Evolutionary conservation across 306 rosid species (phyloP).

Genomic region (Styphnolobium japonicum): DNA sequence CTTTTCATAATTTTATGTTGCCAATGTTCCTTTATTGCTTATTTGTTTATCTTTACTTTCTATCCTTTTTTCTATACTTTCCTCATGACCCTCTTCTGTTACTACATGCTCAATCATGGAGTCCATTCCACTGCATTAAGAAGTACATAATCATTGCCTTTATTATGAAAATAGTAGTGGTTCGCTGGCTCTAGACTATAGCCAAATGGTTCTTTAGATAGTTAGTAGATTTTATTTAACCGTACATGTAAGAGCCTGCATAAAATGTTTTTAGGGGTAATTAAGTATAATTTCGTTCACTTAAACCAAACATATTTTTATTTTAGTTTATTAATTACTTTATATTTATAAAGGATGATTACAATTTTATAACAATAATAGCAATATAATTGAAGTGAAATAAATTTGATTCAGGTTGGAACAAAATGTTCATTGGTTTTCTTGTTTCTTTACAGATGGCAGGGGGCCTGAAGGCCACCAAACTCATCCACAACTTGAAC

Average conservation of each 20-base stretch:
- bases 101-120: not conserved
- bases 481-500: slow-evolving; percentile 8
- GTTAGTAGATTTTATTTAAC: not conserved
- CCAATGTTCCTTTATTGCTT: not conserved
- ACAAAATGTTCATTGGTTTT: no score
- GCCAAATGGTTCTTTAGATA: not conserved
- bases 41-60: not conserved
- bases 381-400: no score
- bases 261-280: no score
- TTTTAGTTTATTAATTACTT: no score
- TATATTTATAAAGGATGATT: no score
- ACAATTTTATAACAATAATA: no score
- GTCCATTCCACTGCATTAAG: not conserved
- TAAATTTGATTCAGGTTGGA: no score
- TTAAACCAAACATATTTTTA: no score
- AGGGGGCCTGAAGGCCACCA: not conserved
- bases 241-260: not conserved
- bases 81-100: not conserved
- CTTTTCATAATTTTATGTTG: not conserved
- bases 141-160: not conserved
- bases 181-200: not conserved
- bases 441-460: no score
- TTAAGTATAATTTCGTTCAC: no score
- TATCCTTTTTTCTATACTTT: not conserved
- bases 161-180: not conserved